Base-by-base conservation (phyloP, 441 rosid genomes). In the Biscutella laevigata region DNA sequence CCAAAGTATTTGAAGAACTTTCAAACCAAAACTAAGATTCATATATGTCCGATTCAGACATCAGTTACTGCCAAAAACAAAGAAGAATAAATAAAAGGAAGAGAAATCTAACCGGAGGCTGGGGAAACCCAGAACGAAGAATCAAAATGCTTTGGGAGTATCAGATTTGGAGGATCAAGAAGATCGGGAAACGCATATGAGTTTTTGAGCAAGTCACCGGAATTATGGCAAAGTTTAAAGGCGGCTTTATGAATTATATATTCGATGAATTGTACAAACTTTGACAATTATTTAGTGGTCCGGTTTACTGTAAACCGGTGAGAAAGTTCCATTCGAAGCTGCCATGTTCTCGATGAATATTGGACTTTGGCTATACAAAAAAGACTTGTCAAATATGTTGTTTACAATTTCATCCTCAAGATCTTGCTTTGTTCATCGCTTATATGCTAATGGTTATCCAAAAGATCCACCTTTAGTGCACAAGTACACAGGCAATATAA, bases 151-250 rank as follows among this genome's bases (percentile, higher is more conserved):
- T 29, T n/a, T n/a, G n/a, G n/a, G 10, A 26, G 37, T 6, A 16
- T 17, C n/a, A n/a, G 26, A 46, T 0, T 16, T 29, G 15, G 16
- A 47, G 16, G 17, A n/a, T 17, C 25, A n/a, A 47, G 53, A 30
- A 47, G 53, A 47, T 29, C 53, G 53, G 37, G 9, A 22, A 17
- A 47, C 38, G 26, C 38, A 29, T 29, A 47, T 29, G 53, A 16
- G 2, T 24, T 47, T 47, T 47, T 29, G 53, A 47, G 53, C 38
- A 29, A 47, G 38, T 29, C 53, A 47, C 53, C 53, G 37, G 37
- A 47, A 47, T n/a, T 17, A 47, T 47, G 53, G 53, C 26, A 44
- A 47, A 29, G 6, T 6, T 47, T 25, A 6, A 1, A 32, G 3
- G n/a, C n/a, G 15, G 2, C 37, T 17, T 2, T 14, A 6, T 47